Base-by-base conservation (phyloP, 2,329 filamentous ascomycete genomes). In the Aspergillus sp. region DNA sequence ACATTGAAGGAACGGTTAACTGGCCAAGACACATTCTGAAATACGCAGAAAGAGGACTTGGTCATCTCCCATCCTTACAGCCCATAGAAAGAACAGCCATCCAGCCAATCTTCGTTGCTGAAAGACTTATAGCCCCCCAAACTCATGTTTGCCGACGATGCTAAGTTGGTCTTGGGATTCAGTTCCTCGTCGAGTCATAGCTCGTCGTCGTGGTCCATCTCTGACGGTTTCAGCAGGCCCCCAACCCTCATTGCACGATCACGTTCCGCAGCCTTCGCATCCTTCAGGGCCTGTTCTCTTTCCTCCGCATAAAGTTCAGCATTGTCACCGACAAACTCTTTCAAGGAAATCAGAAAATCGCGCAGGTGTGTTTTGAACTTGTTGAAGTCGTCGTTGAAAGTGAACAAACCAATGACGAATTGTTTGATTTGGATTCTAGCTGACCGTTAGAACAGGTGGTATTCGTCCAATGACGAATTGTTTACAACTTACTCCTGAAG, bases 291-390 rank as follows among this genome's bases (percentile, higher is more conserved):
- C 74, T 96, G 89, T 76, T 99, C 95, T 75, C 96, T 92, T 75
- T 99, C 95, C 57, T 96, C 93, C 4, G 90, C 87, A 76, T 89
- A 99, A 9, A 99, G 83, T 71, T 99, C 95, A 1, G 93, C 86
- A 68, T 98, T 97, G 76, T 99, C 95, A 52, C 91, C 95, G 1
- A 91, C 88, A 69, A 98, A 99, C 76, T 99, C 96, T 78, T 97
- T 96, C 66, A 99, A 82, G 20, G 93, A 96, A 68, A 99, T 96
- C 65, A 99, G 80, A 85, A 99, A 99, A 77, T 99, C 95, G 64
- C 95, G 91, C 52, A 99, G 81, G 69, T 96, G 92, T 55, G 96
- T 86, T 74, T 96, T 96, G 87, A 99, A 99, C 74, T 92, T 92
- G 71, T 91, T 90, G 64, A 96, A 87, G 69, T 96, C 90, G 56